Evolutionary conservation across 2,329 filamentous ascomycete genomes (phyloP), one percentile per base, ranked within the genome.

Genomic region (Basipetospora chlamydospora): DNA sequence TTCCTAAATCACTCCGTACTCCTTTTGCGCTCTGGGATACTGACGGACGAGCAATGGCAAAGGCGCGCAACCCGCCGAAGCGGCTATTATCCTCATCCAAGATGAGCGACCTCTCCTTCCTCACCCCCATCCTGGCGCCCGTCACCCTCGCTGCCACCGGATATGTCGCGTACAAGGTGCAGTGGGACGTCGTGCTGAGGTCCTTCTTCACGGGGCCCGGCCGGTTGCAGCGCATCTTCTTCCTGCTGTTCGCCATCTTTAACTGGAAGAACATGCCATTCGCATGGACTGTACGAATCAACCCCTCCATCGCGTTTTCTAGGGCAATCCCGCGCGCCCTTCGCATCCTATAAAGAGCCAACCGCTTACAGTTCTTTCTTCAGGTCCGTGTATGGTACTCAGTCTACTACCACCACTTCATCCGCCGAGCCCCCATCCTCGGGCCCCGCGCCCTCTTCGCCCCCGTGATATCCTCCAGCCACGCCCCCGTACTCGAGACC

Each of bases 211-310:
- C 64, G 0, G 70, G 69, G 0, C 68, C 70, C 0, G 70, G 69
- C 3, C 59, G 66, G 36, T 64, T 59, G 5, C 68, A 62, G 43
- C 64, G 70, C 4, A 60, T 74, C 39, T 36, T 70, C 39, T 52
- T 72, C 40, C 46, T 78, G 11, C 35, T 70, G 10, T 70, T 80
- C 39, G 61, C 72, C 10, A 33, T 78, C 6, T 46, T 71, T 29
- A 88, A 87, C 54, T 63, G 78, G 59, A 88, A 88, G 65, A 80
- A 69, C 41, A 49, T 86, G 41, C 82, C 82, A 0, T 66, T 83
- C 28, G 70, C 73, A 8, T 88, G 82, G 82, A 84, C 83, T 46
- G 77, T 82, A 67, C 38, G 75, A 57, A 7, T 26, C 23, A n/a
- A n/a, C n/a, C n/a, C n/a, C 10, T 9, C 33, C 15, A 11, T 17